These are phyloP conservation scores for Butyriboletus loyo DNA, from an alignment of 768 basidiomycete genomes.

Conservation along the genomic window DNA sequence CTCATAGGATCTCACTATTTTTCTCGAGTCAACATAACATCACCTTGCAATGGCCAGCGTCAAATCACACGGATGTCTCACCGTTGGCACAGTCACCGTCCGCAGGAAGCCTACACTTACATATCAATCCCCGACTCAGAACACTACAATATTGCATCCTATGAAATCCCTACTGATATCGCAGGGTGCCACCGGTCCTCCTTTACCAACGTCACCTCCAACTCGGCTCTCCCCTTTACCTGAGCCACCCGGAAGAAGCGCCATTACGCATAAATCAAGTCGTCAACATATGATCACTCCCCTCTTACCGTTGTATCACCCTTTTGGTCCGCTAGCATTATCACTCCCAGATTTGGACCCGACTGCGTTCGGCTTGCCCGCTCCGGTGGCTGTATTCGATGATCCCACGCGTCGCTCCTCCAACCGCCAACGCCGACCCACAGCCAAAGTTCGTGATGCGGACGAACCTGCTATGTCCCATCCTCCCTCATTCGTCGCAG, in stretches of 20 bases:
- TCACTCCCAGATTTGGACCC: slow-evolving; percentile 67
- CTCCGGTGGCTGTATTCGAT: slow-evolving; percentile 42
- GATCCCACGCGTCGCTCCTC: slow-evolving; percentile 44
- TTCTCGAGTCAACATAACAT: slow-evolving; percentile 6
- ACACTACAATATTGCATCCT: slow-evolving; percentile 25
- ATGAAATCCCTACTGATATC: slow-evolving; percentile 18
- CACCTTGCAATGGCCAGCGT: slow-evolving; percentile 21
- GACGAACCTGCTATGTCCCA: slow-evolving; percentile 31
- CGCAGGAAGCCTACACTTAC: slow-evolving; percentile 58
- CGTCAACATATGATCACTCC: slow-evolving; percentile 35
- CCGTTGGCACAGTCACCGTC: slow-evolving; percentile 22
- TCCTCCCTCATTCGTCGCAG: slow-evolving; percentile 8
- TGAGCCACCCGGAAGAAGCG: slow-evolving; percentile 14
- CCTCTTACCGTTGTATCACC: slow-evolving; percentile 66
- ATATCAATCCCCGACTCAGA: slow-evolving; percentile 53
- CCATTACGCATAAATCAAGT: slow-evolving; percentile 14
- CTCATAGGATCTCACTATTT: slow-evolving; percentile 10
- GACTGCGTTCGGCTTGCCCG: slow-evolving; percentile 51
- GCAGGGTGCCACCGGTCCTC: slow-evolving; percentile 16
- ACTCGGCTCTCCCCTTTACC: slow-evolving; percentile 8
- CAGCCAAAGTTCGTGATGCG: slow-evolving; percentile 48
- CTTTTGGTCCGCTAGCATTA: slow-evolving; percentile 57
- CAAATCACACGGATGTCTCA: slow-evolving; percentile 15
- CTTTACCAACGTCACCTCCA: slow-evolving; percentile 11
- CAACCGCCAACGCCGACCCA: slow-evolving; percentile 45